Evolutionary conservation across 495 filamentous ascomycete species (phyloP), one percentile per base, ranked within the genome.

Genomic region (Tuber calosporum): DNA sequence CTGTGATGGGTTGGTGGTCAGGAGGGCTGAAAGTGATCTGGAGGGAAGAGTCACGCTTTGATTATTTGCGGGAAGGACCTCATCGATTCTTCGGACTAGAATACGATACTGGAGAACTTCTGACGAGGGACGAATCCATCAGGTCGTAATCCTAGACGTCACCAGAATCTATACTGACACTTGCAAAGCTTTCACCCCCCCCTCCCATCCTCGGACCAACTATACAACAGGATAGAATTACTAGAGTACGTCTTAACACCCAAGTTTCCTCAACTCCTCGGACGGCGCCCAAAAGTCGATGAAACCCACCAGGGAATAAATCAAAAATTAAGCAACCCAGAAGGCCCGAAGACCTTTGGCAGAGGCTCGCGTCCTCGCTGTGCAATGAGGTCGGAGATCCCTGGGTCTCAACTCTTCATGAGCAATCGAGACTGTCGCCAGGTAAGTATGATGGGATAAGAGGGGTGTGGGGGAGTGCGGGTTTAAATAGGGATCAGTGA

Each of bases 321-420:
- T 41, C 74, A 77, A 77, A 77, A 77, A 76, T 77, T 77, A 70
- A 77, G 75, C 74, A 77, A 77, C 75, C 74, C 76, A 77, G 74
- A 77, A 77, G 74, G 67, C 74, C 74, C 76, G 74, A 77, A 70
- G 69, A 42, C 75, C 74, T 77, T 77, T 77, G 75, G 75, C 75
- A 77, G 75, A 72, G 72, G 74, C 74, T 77, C 75, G 76, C 53
- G 69, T 74, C 75, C 74, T 77, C 75, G 69, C 48, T 77, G 75
- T 77, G 75, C 75, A 70, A 77, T 77, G 76, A 77, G 66, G 67
- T 68, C 67, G 67, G 76, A 77, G 67, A 73, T 37, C 62, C 69
- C 53, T 62, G 53, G 34, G 53, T 62, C 53, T 62, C 53, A 62
- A 74, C 68, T 67, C 74, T 77, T 34, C 34, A 22, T 77, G 75